These are phyloP conservation scores for Thelonectria rubi DNA, from an alignment of 2,329 filamentous ascomycete genomes.

Conservation along the genomic window DNA sequence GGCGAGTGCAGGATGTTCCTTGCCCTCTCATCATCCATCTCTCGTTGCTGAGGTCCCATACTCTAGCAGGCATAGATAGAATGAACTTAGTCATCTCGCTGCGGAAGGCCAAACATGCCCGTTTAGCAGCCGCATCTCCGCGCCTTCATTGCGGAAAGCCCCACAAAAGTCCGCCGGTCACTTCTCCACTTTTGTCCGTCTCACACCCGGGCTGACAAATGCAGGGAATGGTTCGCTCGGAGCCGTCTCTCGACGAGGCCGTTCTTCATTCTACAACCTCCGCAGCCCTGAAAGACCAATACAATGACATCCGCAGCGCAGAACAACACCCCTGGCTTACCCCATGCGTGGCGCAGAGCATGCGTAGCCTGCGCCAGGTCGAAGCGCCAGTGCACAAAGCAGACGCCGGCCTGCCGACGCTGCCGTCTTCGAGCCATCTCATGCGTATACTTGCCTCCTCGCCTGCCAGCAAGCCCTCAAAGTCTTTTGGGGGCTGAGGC, in stretches of 20 bases:
- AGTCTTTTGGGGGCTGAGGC: too few relatives aligned
- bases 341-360: constrained; percentile 41
- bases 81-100: neutral
- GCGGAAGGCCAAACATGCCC: neutral
- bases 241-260: too few relatives aligned
- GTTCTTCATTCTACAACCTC: neutral
- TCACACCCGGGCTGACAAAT: neutral
- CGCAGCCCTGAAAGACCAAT: neutral
- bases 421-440: constrained; percentile 41
- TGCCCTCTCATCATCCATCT: neutral
- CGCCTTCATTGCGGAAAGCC: too few relatives aligned
- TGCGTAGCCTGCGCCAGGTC: constrained; percentile 48
- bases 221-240: too few relatives aligned
- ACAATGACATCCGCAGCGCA: neutral
- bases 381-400: constrained; percentile 51
- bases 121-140: neutral
- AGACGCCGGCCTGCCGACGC: constrained; percentile 45
- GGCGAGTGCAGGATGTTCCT: too few relatives aligned
- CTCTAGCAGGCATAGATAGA: neutral
- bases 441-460: constrained; percentile 36
- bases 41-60: neutral
- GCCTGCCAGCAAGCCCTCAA: neutral
- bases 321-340: neutral
- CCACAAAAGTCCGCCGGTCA: neutral
- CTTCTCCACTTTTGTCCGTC: neutral